Conservation (phyloP, 2,329 filamentous ascomycete genomes). For the Herpotrichia juniperi region DNA sequence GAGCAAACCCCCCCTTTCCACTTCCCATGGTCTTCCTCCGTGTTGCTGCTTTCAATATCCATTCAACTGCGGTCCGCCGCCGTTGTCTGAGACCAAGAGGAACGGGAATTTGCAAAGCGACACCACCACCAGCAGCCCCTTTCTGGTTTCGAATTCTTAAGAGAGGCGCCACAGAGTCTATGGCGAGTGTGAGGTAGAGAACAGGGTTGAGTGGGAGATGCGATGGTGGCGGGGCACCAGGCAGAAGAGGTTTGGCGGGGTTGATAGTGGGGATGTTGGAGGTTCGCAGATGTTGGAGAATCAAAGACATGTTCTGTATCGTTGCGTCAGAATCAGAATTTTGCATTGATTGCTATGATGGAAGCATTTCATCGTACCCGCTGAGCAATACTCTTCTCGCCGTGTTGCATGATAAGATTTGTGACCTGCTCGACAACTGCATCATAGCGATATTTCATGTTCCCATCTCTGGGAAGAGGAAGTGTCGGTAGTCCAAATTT, state of each 20-base stretch:
- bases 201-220: constrained; percentile 89
- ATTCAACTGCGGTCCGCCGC: constrained; percentile 78
- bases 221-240: constrained; percentile 75
- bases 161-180: constrained; percentile 91
- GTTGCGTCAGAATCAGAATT: background rate
- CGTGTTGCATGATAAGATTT: constrained; percentile 87
- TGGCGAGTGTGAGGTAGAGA: constrained; percentile 84
- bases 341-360: background rate
- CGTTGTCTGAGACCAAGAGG: constrained; percentile 78
- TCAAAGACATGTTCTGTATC: constrained; percentile 77
- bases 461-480: constrained; percentile 66
- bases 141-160: constrained; percentile 77
- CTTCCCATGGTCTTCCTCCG: constrained; percentile 77
- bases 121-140: constrained; percentile 85
- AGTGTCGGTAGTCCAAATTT: constrained; percentile 78
- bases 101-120: constrained; percentile 79
- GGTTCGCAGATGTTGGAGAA: constrained; percentile 84
- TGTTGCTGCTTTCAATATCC: constrained; percentile 85
- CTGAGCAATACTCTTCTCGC: constrained; percentile 89
- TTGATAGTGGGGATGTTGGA: constrained; percentile 78
- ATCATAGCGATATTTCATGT: constrained; percentile 84
- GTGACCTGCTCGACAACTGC: constrained; percentile 85
- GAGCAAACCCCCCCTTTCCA: constrained; percentile 74
- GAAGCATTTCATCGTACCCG: constrained; percentile 62
- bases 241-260: constrained; percentile 72